Evolutionary conservation across 2,329 filamentous ascomycete species (phyloP).

Genomic region (Albophoma yamanashiensis): DNA sequence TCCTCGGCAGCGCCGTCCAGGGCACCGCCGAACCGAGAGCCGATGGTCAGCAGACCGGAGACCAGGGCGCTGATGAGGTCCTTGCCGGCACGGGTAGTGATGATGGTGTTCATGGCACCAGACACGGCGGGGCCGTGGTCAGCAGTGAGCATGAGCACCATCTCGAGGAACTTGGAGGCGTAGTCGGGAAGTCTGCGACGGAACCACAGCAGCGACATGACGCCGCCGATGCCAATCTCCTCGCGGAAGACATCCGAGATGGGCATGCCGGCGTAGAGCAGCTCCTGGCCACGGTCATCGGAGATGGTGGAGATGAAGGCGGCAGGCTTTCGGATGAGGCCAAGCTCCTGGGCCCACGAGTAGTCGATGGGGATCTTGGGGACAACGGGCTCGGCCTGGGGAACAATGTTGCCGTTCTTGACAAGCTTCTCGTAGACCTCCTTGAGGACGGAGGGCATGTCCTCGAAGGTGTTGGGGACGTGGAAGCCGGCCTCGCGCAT

Average conservation of each 20-base stretch:
- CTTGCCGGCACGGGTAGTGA: slow-evolving; percentile 98
- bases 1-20: slow-evolving; percentile 96
- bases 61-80: slow-evolving; percentile 94
- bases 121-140: slow-evolving; percentile 98
- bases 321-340: slow-evolving; percentile 98
- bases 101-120: slow-evolving; percentile 99
- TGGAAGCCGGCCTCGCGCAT: slow-evolving; percentile 93
- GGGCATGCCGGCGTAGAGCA: slow-evolving; percentile 97
- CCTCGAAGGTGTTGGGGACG: slow-evolving; percentile 95
- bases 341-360: slow-evolving; percentile 98
- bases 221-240: slow-evolving; percentile 98
- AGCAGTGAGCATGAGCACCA: slow-evolving; percentile 99
- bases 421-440: slow-evolving; percentile 83
- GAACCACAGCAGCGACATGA: slow-evolving; percentile 99
- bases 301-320: slow-evolving; percentile 99
- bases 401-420: slow-evolving; percentile 72
- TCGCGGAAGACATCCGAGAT: slow-evolving; percentile 99
- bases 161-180: slow-evolving; percentile 98
- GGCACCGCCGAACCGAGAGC: slow-evolving; percentile 95
- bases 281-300: slow-evolving; percentile 98
- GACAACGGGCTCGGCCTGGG: slow-evolving; percentile 77
- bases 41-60: slow-evolving; percentile 93
- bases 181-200: slow-evolving; percentile 91
- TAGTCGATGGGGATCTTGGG: slow-evolving; percentile 99
- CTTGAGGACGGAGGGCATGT: slow-evolving; percentile 69